These are phyloP conservation scores for Streptanthus diversifolius DNA, from an alignment of 345 rosid genomes.

Conservation along the genomic window DNA sequence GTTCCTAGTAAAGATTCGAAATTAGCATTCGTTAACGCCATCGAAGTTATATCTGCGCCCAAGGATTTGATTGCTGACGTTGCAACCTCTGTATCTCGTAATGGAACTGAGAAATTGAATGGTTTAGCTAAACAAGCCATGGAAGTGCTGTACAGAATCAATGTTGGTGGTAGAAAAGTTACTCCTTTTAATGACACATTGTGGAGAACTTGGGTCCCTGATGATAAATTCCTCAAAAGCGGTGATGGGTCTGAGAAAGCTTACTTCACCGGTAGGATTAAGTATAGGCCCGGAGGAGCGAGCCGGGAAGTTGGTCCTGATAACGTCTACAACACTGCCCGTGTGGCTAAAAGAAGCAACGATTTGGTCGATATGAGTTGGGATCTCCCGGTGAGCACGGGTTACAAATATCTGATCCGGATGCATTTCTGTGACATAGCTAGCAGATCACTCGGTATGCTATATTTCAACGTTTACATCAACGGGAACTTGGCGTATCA, in stretches of 20 bases:
- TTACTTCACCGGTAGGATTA: slow-evolving; percentile 45
- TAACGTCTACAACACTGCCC: slow-evolving; percentile 83
- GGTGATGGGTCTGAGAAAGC: slow-evolving; percentile 42
- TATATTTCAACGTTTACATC: slow-evolving; percentile 70
- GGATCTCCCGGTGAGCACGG: slow-evolving; percentile 50
- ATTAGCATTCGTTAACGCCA: slow-evolving; percentile 73
- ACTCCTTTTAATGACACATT: slow-evolving; percentile 85
- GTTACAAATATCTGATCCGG: slow-evolving; percentile 56
- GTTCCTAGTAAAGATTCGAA: slow-evolving; percentile 47
- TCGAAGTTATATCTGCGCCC: slow-evolving; percentile 89
- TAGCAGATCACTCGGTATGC: slow-evolving; percentile 60
- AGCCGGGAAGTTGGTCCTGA: slow-evolving; percentile 69
- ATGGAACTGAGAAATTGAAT: slow-evolving; percentile 40
- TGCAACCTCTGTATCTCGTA: slow-evolving; percentile 43
- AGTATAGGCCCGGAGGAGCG: slow-evolving; percentile 69
- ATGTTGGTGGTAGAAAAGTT: slow-evolving; percentile 80
- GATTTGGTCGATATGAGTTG: slow-evolving; percentile 61
- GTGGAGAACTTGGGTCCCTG: slow-evolving; percentile 93
- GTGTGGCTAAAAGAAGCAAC: slow-evolving; percentile 45
- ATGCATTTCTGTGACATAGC: slow-evolving; percentile 90
- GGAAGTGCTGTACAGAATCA: slow-evolving; percentile 55
- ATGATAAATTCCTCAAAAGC: slow-evolving; percentile 57
- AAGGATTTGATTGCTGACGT: slow-evolving; percentile 64
- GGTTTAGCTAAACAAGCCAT: slow-evolving; percentile 60
- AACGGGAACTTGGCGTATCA: slow-evolving; percentile 56